Percentiles rank a stretch among this genome's conserved stretches.
These are phyloP conservation scores for Backusella liffmaniae DNA, from an alignment of 192 early-diverging fungal species.

Conservation along the genomic window DNA sequence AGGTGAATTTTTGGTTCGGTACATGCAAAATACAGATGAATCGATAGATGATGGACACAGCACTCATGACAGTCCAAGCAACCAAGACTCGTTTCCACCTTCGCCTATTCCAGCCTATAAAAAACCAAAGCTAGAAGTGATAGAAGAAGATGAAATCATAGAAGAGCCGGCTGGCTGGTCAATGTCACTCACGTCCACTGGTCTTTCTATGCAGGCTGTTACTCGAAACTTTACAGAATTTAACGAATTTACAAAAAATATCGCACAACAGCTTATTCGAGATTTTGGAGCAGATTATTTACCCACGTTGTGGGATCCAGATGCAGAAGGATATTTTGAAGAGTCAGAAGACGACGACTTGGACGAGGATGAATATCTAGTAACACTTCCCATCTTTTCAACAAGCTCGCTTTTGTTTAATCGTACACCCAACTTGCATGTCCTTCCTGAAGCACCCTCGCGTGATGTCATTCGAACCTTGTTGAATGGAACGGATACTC, in stretches of 20 bases:
- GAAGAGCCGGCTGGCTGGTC: constrained; percentile 21
- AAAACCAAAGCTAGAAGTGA: neutral
- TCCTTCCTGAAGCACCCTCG: neutral
- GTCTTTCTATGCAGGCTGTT: constrained; percentile 24
- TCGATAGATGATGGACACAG: neutral
- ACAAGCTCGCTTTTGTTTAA: neutral
- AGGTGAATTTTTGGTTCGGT: constrained; percentile 31
- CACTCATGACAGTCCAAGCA: neutral
- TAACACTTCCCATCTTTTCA: constrained; percentile 31
- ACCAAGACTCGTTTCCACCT: neutral
- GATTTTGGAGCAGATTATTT: constrained; percentile 23
- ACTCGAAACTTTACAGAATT: constrained; percentile 22
- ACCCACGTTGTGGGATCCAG: constrained; percentile 2
- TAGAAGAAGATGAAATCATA: neutral
- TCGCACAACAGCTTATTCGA: constrained; percentile 17
- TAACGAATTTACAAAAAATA: constrained; percentile 12
- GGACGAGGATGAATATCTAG: constrained; percentile 34
- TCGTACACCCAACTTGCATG: neutral
- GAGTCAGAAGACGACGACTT: constrained; percentile 29
- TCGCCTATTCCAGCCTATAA: neutral
- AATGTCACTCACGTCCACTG: constrained; percentile 15
- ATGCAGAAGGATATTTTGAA: constrained; percentile 17
- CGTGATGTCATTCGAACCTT: neutral
- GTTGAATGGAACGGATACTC: neutral
- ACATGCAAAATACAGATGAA: constrained; percentile 25